Conservation (phyloP, 1,139 yeast genomes). For the Magnusiomyces tetraspermus region DNA sequence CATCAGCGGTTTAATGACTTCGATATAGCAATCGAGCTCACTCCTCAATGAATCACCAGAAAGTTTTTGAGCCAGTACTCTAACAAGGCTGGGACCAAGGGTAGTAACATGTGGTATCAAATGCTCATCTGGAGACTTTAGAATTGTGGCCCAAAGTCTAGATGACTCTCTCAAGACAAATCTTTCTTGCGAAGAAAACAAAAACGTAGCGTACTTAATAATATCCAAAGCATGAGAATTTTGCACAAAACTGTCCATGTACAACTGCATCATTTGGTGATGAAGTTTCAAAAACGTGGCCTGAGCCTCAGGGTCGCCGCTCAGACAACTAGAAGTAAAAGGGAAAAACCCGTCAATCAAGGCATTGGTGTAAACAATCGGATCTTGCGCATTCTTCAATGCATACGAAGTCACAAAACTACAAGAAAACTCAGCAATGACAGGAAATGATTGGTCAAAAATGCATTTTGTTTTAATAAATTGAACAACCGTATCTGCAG, state of each 20-base stretch:
- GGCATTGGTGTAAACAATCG: constrained; percentile 12
- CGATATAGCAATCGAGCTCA: constrained; percentile 48
- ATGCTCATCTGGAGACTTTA: constrained; percentile 27
- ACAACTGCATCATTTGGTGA: constrained; percentile 19
- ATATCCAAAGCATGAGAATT: constrained; percentile 15
- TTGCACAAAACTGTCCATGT: constrained; percentile 14
- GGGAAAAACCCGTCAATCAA: constrained; percentile 20
- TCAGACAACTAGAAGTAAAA: constrained; percentile 4
- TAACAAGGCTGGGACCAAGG: constrained; percentile 23
- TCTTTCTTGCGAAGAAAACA: constrained; percentile 49
- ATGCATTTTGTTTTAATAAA: constrained; percentile 37
- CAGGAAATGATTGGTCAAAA: constrained; percentile 20
- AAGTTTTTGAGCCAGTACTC: constrained; percentile 23
- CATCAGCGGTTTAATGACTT: constrained; percentile 45
- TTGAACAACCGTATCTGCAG: constrained; percentile 33
- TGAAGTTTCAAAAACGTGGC: constrained; percentile 21
- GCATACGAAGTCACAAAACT: constrained; percentile 22
- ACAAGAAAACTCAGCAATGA: constrained; percentile 26
- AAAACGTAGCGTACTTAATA: constrained; percentile 30
- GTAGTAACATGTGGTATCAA: constrained; percentile 14
- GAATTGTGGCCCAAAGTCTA: constrained; percentile 51
- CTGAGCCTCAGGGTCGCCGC: constrained; percentile 23
- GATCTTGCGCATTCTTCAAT: constrained; percentile 4
- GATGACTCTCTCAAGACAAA: constrained; percentile 53
- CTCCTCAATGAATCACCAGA: constrained; percentile 48